Percentiles rank a stretch among this genome's conserved stretches.
Conservation (phyloP, 179 eudicot genomes). For the Spinacia oleracea region DNA sequence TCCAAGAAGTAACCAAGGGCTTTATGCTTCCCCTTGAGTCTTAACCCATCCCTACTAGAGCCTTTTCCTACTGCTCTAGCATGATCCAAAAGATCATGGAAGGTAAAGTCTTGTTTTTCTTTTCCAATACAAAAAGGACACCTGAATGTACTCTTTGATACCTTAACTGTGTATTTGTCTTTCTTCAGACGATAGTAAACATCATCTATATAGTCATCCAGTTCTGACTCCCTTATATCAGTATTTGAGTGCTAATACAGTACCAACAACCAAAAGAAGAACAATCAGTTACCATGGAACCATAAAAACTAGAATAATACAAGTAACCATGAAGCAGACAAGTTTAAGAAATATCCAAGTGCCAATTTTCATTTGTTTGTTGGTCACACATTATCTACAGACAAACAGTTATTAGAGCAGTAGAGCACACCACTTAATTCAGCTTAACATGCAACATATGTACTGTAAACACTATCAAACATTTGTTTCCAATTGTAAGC, state of each 20-base stretch:
- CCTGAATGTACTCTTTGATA: slow-evolving; percentile 20
- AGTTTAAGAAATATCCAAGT: too few species aligned
- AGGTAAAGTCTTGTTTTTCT: slow-evolving; percentile 26
- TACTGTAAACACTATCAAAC: neutral
- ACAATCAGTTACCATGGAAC: neutral
- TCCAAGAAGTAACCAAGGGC: slow-evolving; percentile 37
- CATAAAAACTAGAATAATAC: neutral
- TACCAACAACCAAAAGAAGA: neutral
- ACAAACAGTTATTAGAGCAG: neutral
- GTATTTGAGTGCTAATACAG: neutral
- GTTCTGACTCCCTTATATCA: slow-evolving; percentile 38
- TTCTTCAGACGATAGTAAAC: slow-evolving; percentile 35
- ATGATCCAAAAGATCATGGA: slow-evolving; percentile 40
- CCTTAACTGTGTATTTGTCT: slow-evolving; percentile 16
- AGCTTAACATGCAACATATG: neutral
- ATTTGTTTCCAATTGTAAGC: neutral
- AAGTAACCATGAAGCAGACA: neutral
- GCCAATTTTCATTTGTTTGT: neutral
- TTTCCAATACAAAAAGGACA: slow-evolving; percentile 38
- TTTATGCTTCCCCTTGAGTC: slow-evolving; percentile 34
- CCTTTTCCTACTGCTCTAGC: slow-evolving; percentile 46
- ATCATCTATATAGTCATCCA: slow-evolving; percentile 30
- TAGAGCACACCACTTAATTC: neutral
- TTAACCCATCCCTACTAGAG: slow-evolving; percentile 26
- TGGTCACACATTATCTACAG: neutral